Percentiles rank a stretch among this genome's conserved stretches.
These are phyloP conservation scores for Micromonas commoda DNA, from an alignment of 139 green algal species.

Conservation along the genomic window DNA sequence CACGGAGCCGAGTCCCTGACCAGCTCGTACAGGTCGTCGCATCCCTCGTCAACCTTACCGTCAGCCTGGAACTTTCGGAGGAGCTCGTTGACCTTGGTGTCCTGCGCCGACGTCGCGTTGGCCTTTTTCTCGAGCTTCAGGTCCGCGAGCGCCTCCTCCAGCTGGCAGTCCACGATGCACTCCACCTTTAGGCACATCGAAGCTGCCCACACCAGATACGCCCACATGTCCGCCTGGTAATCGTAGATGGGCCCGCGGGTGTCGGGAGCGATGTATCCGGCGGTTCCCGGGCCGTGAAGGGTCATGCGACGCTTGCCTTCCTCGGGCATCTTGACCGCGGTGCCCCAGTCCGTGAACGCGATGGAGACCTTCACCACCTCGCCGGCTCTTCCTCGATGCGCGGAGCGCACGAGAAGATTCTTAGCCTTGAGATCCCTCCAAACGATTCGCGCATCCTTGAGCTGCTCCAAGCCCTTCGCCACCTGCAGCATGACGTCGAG, in stretches of 20 bases:
- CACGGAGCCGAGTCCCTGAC: neutral
- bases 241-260: constrained; percentile 17
- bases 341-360: constrained; percentile 29
- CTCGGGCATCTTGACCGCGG: constrained; percentile 12
- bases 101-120: neutral
- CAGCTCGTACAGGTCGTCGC: neutral
- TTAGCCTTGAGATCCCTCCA: constrained; percentile 33
- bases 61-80: constrained; percentile 13
- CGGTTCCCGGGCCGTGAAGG: constrained; percentile 16
- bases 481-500: constrained; percentile 22
- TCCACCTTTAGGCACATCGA: constrained; percentile 21
- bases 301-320: constrained; percentile 28
- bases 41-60: neutral
- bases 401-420: constrained; percentile 22
- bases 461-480: neutral
- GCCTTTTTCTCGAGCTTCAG: constrained; percentile 26
- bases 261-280: constrained; percentile 29
- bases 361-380: constrained; percentile 15
- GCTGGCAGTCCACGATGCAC: neutral
- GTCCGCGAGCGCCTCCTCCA: constrained; percentile 17
- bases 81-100: neutral
- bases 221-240: constrained; percentile 30
- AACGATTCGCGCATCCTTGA: constrained; percentile 20
- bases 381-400: neutral
- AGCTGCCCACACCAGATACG: constrained; percentile 24